phyloP scores from a whole-genome alignment of 176 grass and related monocot species.

The Dendrocalamus sinicus region DNA sequence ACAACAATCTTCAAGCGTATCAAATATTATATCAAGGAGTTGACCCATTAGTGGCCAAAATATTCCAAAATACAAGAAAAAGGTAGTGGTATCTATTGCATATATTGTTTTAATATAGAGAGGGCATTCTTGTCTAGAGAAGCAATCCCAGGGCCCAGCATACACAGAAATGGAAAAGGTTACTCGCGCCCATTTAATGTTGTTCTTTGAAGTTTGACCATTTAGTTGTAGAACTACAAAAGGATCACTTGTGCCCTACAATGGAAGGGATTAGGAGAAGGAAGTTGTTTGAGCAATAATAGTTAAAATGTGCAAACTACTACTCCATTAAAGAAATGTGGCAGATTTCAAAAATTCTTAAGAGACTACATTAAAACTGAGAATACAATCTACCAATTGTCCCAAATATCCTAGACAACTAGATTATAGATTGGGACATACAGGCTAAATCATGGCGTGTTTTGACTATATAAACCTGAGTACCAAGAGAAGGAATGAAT shows the following conservation, averaged over 20 bases:
- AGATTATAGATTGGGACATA: background rate
- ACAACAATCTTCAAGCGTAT: constrained; percentile 32
- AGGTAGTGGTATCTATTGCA: background rate
- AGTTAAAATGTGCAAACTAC: constrained; percentile 29
- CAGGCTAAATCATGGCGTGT: background rate
- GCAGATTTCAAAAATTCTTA: background rate
- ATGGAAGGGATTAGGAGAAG: constrained; percentile 28
- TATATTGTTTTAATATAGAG: background rate
- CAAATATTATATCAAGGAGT: constrained; percentile 20
- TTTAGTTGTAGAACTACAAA: constrained; percentile 86
- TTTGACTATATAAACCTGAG: background rate
- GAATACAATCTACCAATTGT: background rate
- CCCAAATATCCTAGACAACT: background rate
- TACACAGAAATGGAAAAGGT: constrained; percentile 32
- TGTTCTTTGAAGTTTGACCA: constrained; percentile 76
- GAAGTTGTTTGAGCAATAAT: background rate
- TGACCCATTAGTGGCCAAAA: background rate
- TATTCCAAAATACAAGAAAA: background rate
- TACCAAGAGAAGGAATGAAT: background rate
- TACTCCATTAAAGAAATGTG: constrained; percentile 22
- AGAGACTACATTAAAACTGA: background rate
- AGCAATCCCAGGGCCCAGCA: constrained; percentile 12
- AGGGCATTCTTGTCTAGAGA: background rate
- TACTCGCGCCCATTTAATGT: constrained; percentile 97
- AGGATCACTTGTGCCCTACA: constrained; percentile 96